Evolutionary conservation across 345 rosid genomes (phyloP), one percentile per base, ranked within the genome.

Genomic region (Bretschneidera sinensis): DNA sequence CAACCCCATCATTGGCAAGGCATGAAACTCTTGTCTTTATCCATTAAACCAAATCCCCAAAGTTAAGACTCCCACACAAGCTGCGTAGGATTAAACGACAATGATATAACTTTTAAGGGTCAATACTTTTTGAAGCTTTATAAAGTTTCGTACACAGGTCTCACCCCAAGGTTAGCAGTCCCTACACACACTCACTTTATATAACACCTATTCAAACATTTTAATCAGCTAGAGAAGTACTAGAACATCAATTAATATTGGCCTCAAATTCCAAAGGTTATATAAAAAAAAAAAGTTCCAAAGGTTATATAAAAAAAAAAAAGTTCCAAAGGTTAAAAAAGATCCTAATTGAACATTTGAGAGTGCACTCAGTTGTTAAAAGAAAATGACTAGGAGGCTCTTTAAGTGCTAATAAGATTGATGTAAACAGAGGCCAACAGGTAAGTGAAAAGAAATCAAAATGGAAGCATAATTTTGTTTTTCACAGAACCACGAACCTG

Each of bases 401-500:
- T 39, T 14, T 39, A 39, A 39, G 16, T 1, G 35, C 35, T 31
- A 9, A 31, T 31, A 31, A 4, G 35, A n/a, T 9, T 31, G 35
- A 31, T 4, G 35, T 31, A 4, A 31, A 9, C 4, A 14, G 6
- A 39, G 15, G 45, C 45, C n/a, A 39, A 7, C 2, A 21, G 0
- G 22, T 6, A 39, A 47, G 18, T 43, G 21, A 23, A 43, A 54
- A n/a, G n/a, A 54, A 67, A 25, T 21, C 34, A 34, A n/a, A n/a
- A 9, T 39, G 1, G 45, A 39, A 39, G 45, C 11, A 14, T 4
- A 5, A 39, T 14, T 13, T n/a, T 9, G 39, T 24, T 47, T 21
- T 21, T 48, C 24, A 39, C 18, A 14, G 62, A 57, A 49, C 53
- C 45, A 62, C 54, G 25, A 33, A 59, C 24, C 25, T 62, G 16